phyloP scores from a whole-genome alignment of 306 rosid species.

The Cucurbita pepo region DNA sequence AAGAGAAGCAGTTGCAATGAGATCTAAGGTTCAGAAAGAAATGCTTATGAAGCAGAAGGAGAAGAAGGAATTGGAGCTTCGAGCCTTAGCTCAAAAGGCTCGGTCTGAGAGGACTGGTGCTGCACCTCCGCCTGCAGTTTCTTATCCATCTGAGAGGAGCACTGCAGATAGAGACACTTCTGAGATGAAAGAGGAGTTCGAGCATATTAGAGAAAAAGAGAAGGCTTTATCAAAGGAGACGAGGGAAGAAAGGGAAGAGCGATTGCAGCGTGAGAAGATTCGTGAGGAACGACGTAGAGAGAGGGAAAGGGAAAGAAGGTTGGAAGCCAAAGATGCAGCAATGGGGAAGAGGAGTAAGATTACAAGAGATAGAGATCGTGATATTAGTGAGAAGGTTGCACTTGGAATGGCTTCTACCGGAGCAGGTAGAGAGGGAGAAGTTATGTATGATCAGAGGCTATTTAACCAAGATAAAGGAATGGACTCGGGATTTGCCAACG shows the following conservation, averaged over 20 bases:
- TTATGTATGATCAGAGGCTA: constrained; percentile 80
- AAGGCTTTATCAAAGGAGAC: constrained; percentile 40
- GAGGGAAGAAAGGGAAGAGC: constrained; percentile 57
- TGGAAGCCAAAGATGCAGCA: constrained; percentile 83
- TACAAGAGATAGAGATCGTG: constrained; percentile 87
- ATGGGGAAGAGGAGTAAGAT: constrained; percentile 92
- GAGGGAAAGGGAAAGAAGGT: constrained; percentile 87
- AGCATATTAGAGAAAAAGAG: constrained; percentile 40
- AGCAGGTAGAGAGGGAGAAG: constrained; percentile 54
- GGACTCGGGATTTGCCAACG: constrained; percentile 72
- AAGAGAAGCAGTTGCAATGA: constrained; percentile 78
- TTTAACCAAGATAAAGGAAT: constrained; percentile 94
- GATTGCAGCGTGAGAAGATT: constrained; percentile 57
- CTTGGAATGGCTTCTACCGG: constrained; percentile 81
- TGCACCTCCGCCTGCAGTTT: constrained; percentile 30
- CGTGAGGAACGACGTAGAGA: constrained; percentile 77
- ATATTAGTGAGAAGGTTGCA: constrained; percentile 88
- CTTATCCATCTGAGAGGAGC: constrained; percentile 27
- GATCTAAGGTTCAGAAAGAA: constrained; percentile 84
- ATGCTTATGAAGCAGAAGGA: constrained; percentile 79
- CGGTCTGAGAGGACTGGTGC: constrained; percentile 71
- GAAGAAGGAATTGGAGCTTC: constrained; percentile 64
- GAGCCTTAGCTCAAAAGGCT: constrained; percentile 69
- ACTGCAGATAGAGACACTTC: constrained; percentile 19
- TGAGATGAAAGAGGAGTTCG: constrained; percentile 43